These are phyloP conservation scores for Adansonia rubrostipa DNA, from an alignment of 441 rosid genomes.

Conservation along the genomic window DNA sequence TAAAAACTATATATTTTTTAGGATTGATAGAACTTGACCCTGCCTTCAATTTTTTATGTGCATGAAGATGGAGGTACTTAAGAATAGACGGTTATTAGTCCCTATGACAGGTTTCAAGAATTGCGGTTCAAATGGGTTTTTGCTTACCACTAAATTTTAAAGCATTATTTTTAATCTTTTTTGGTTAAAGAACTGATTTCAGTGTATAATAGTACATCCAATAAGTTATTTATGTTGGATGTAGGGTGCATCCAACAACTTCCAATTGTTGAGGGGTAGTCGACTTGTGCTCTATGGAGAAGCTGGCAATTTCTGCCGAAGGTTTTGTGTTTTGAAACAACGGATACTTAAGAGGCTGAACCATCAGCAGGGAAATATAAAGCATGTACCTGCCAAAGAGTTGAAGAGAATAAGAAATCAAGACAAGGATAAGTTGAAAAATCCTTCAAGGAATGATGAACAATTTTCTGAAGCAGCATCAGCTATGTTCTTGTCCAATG, in stretches of 20 bases:
- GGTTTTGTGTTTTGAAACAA: slow-evolving; percentile 54
- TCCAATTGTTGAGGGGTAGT: slow-evolving; percentile 34
- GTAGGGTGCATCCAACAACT: slow-evolving; percentile 40
- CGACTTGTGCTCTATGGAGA: slow-evolving; percentile 41
- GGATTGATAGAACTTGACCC: background rate
- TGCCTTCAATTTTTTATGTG: background rate
- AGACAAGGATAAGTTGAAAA: slow-evolving; percentile 30
- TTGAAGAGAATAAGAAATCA: slow-evolving; percentile 43
- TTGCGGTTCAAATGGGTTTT: slow-evolving; percentile 7
- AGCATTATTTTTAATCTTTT: background rate
- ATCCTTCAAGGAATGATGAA: slow-evolving; percentile 41
- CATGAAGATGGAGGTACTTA: background rate
- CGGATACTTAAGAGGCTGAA: slow-evolving; percentile 48
- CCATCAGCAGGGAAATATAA: slow-evolving; percentile 34
- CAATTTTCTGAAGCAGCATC: slow-evolving; percentile 34
- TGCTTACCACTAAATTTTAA: background rate
- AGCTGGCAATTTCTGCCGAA: slow-evolving; percentile 41
- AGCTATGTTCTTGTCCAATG: slow-evolving; percentile 29
- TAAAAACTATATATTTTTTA: background rate
- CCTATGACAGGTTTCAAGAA: background rate
- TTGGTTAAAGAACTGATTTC: background rate
- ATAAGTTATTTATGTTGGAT: slow-evolving; percentile 18
- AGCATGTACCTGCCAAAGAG: slow-evolving; percentile 36
- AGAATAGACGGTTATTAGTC: background rate
- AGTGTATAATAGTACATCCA: background rate